phyloP scores from a whole-genome alignment of 495 filamentous ascomycete species.

The Massariosphaeria phaeospora region DNA sequence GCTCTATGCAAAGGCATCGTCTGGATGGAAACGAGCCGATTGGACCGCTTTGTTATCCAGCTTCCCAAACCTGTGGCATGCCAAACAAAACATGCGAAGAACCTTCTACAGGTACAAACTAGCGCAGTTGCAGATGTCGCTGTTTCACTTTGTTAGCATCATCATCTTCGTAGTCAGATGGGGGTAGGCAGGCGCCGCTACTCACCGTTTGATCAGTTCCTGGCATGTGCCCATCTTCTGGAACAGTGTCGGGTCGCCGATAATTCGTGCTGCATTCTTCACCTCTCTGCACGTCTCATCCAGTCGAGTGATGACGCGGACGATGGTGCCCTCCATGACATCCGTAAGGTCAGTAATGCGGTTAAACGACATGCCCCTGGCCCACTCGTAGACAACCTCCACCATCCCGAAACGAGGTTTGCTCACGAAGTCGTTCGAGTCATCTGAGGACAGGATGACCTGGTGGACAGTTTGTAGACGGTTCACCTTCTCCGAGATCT shows the following conservation, averaged over 20 bases:
- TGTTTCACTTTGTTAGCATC: conserved; percentile 21
- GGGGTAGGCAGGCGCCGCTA: not conserved
- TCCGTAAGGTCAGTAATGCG: conserved; percentile 96
- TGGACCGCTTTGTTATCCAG: too few species aligned
- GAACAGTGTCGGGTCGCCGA: conserved; percentile 91
- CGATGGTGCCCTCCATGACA: conserved; percentile 94
- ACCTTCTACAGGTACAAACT: conserved; percentile 27
- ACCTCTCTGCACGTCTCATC: conserved; percentile 97
- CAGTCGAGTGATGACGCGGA: conserved; percentile 81
- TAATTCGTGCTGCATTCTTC: conserved; percentile 91
- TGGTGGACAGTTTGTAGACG: conserved; percentile 79
- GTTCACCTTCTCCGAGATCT: conserved; percentile 87
- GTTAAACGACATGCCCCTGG: conserved; percentile 93
- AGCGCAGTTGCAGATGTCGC: conserved; percentile 33
- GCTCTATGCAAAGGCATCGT: too few species aligned
- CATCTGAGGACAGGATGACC: conserved; percentile 82
- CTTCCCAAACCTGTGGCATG: not conserved
- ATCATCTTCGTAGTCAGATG: too few species aligned
- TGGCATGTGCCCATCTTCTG: conserved; percentile 94
- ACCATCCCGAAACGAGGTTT: conserved; percentile 84
- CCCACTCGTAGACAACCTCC: conserved; percentile 99
- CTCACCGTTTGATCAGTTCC: conserved; percentile 90
- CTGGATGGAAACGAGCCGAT: too few species aligned
- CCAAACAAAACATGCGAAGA: not conserved
- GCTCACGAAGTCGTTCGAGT: conserved; percentile 85